These are phyloP conservation scores for Candida schatavii DNA, from an alignment of 805 yeast species.

Conservation along the genomic window DNA sequence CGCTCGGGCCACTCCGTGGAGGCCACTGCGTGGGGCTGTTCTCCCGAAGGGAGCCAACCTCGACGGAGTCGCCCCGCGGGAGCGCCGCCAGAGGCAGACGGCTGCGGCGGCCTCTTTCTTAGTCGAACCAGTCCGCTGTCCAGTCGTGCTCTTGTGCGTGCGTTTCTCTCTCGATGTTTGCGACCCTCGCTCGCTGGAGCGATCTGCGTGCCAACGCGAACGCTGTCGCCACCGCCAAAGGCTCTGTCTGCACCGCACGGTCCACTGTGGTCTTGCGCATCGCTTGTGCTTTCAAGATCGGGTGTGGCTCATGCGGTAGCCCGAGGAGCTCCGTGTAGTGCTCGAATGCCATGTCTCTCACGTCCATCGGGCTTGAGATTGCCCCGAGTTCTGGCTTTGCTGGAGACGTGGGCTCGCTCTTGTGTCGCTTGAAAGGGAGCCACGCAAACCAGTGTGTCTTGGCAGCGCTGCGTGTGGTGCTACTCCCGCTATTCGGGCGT, in stretches of 20 bases:
- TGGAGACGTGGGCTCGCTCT: neutral
- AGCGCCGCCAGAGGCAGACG: neutral
- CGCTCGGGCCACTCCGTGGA: neutral
- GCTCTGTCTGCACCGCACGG: conserved; percentile 4
- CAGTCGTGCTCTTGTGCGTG: neutral
- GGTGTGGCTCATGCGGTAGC: neutral
- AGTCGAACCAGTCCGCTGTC: neutral
- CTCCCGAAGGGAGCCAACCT: neutral
- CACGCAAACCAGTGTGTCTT: neutral
- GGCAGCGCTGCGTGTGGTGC: too few relatives aligned
- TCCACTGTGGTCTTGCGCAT: neutral
- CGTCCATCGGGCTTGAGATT: neutral
- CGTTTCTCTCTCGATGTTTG: neutral
- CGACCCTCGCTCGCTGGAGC: neutral
- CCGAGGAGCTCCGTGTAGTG: neutral
- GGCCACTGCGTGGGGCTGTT: neutral
- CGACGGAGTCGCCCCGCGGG: neutral
- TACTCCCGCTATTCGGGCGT: too few relatives aligned
- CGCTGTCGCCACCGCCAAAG: neutral
- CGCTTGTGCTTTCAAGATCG: neutral
- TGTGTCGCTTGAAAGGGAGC: neutral
- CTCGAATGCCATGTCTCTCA: conserved; percentile 1
- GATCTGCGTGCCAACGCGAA: neutral
- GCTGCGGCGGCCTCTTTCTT: neutral
- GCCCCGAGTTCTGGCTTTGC: too few relatives aligned